These are phyloP conservation scores for Candida mattraensis DNA, from an alignment of 805 yeast genomes.

Conservation along the genomic window DNA sequence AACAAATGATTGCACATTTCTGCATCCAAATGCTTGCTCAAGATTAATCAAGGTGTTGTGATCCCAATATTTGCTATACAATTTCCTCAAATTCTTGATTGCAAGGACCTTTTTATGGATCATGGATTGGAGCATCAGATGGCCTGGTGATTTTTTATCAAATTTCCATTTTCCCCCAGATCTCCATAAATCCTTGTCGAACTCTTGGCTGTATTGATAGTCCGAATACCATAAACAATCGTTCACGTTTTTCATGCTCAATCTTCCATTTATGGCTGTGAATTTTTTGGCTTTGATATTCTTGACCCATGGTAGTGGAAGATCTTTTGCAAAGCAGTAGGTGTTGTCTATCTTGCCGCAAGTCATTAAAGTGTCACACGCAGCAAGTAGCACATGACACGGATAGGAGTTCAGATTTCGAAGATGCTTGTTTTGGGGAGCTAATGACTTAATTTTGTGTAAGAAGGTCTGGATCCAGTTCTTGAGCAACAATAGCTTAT, in stretches of 20 bases:
- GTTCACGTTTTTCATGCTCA: slow-evolving; percentile 14
- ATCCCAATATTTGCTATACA: too few species aligned
- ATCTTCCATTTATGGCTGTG: slow-evolving; percentile 8
- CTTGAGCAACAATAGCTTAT: slow-evolving; percentile 1
- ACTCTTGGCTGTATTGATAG: slow-evolving; percentile 9
- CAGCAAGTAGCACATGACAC: slow-evolving; percentile 14
- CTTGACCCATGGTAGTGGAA: slow-evolving; percentile 12
- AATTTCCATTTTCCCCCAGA: slow-evolving; percentile 15
- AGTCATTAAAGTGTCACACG: slow-evolving; percentile 10
- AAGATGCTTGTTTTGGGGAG: slow-evolving; percentile 5
- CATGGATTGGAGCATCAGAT: slow-evolving; percentile 9
- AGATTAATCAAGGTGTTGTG: too few species aligned
- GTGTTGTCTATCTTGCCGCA: slow-evolving; percentile 5
- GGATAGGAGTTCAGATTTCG: slow-evolving; percentile 13
- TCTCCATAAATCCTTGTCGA: slow-evolving; percentile 10
- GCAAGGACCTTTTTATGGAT: slow-evolving; percentile 11
- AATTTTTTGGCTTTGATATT: slow-evolving; percentile 9
- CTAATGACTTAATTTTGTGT: slow-evolving; percentile 1
- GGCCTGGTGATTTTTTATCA: slow-evolving; percentile 11
- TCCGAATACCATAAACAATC: slow-evolving; percentile 19
- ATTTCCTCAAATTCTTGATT: slow-evolving; percentile 5
- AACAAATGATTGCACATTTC: slow-evolving; percentile 5
- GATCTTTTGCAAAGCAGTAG: slow-evolving; percentile 12
- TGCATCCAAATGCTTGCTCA: slow-evolving; percentile 6
- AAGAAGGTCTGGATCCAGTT: slow-evolving; percentile 5